Percentiles rank a stretch among this genome's conserved stretches.
phyloP scores from a whole-genome alignment of 73 alveolate genomes.

The Blepharisma stoltei region DNA sequence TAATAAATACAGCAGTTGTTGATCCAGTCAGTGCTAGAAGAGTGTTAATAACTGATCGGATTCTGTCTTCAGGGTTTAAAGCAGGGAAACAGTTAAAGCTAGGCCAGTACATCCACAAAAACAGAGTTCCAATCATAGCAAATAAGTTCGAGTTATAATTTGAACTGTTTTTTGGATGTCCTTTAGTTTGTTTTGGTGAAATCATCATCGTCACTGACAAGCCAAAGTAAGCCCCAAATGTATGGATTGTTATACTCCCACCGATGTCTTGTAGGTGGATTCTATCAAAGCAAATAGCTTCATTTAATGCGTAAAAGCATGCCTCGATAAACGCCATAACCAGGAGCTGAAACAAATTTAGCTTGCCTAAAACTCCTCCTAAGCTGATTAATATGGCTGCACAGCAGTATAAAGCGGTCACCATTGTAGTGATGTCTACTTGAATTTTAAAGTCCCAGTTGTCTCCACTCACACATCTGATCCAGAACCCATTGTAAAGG shows the following conservation, averaged over 20 bases:
- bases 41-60: constrained; percentile 74
- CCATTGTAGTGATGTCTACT: constrained; percentile 34
- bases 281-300: constrained; percentile 18
- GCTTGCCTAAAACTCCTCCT: constrained; percentile 77
- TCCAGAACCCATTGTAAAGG: constrained; percentile 54
- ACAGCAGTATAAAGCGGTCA: constrained; percentile 55
- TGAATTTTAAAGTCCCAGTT: constrained; percentile 37
- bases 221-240: constrained; percentile 90
- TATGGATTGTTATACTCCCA: constrained; percentile 78
- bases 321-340: constrained; percentile 50
- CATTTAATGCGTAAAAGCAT: constrained; percentile 52
- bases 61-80: constrained; percentile 40
- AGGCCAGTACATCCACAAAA: constrained; percentile 91
- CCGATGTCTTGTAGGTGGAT: constrained; percentile 73
- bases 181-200: constrained; percentile 48
- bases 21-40: constrained; percentile 67
- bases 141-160: constrained; percentile 69
- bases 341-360: constrained; percentile 52
- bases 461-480: constrained; percentile 31
- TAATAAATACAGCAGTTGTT: constrained; percentile 49
- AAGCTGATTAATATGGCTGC: constrained; percentile 64
- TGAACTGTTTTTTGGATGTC: constrained; percentile 55
- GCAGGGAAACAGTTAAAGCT: constrained; percentile 79
- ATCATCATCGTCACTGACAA: constrained; percentile 48
- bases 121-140: constrained; percentile 80